Evolutionary conservation across 306 rosid species (phyloP), one percentile per base, ranked within the genome.

Genomic region (Pyrus bretschneideri): DNA sequence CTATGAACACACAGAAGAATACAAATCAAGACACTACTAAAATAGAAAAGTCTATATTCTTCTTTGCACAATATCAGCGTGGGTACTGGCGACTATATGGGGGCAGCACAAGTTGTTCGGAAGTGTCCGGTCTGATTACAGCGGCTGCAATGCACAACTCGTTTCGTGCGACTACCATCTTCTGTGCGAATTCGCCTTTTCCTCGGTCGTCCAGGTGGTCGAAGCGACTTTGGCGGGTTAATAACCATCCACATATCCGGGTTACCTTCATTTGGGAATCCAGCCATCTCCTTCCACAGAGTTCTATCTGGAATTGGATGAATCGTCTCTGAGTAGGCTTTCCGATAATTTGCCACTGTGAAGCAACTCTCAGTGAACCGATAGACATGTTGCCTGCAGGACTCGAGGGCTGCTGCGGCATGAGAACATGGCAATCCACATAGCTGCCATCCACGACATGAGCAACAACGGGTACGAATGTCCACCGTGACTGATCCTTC

Each of bases 101-200:
- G 90, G 11, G 88, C 90, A 45, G 90, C 61, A 79, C 90, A 87
- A 54, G 90, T 86, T 42, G 89, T 84, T 74, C 88, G 74, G 75
- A 87, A 87, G 45, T 87, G 90, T 11, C 90, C 90, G 8, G 88
- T 81, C 74, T 87, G 88, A 73, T 87, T 84, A 75, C 90, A 87
- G 21, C 90, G 83, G 78, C 90, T 87, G 66, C 90, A 84, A 76
- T 87, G 90, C 78, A 87, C 90, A 23, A 84, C 86, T 2, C 90
- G 84, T 70, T 87, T 87, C 9, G 61, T 69, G 15, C 84, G 87
- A 22, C 85, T 82, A 8, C 83, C 54, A 57, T 87, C 90, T 70
- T 87, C 88, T 11, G 81, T 40, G 5, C 84, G 86, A 45, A 77
- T 81, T 61, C 84, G 75, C 63, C 81, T 82, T 58, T 82, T 84